Evolutionary conservation across 2,329 filamentous ascomycete genomes (phyloP).

Genomic region (Escovopsis sp.): DNA sequence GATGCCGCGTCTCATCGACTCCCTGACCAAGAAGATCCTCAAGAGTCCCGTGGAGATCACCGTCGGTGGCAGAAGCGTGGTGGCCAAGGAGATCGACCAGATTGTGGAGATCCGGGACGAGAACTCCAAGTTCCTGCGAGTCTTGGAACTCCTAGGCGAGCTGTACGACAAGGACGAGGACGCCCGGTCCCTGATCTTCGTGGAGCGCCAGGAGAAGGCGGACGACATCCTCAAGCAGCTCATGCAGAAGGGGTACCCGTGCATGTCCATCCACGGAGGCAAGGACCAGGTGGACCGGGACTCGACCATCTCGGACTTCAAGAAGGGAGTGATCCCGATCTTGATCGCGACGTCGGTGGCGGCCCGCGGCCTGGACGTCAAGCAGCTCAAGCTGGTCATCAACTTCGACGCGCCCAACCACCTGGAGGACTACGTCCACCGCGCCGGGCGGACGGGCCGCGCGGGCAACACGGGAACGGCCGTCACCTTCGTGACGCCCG

Average conservation of each 20-base stretch:
- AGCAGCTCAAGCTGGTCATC: slow-evolving; percentile 87
- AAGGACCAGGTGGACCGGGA: slow-evolving; percentile 90
- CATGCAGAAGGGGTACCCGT: slow-evolving; percentile 73
- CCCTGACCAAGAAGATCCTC: slow-evolving; percentile 76
- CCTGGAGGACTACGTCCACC: slow-evolving; percentile 91
- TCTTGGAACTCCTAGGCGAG: slow-evolving; percentile 76
- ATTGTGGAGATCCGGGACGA: slow-evolving; percentile 79
- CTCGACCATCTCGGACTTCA: slow-evolving; percentile 86
- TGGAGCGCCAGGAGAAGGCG: slow-evolving; percentile 81
- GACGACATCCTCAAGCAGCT: slow-evolving; percentile 67
- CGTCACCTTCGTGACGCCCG: slow-evolving; percentile 82
- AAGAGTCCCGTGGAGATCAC: slow-evolving; percentile 79
- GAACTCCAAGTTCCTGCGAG: slow-evolving; percentile 65
- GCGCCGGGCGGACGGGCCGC: slow-evolving; percentile 82
- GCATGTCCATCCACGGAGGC: slow-evolving; percentile 86
- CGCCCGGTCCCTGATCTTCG: slow-evolving; percentile 77
- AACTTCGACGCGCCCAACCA: slow-evolving; percentile 94
- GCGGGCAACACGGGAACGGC: slow-evolving; percentile 91
- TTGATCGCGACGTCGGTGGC: slow-evolving; percentile 92
- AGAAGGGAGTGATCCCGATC: slow-evolving; percentile 76
- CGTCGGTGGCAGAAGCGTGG: slow-evolving; percentile 76
- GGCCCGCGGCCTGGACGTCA: slow-evolving; percentile 87
- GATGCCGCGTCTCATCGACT: slow-evolving; percentile 86
- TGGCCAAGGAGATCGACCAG: slow-evolving; percentile 85
- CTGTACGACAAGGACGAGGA: slow-evolving; percentile 81